A percentile compares a stretch with the other conserved stretches of the same genome.
These are phyloP conservation scores for Xylaria sp. DNA, from an alignment of 495 filamentous ascomycete genomes.

Conservation along the genomic window DNA sequence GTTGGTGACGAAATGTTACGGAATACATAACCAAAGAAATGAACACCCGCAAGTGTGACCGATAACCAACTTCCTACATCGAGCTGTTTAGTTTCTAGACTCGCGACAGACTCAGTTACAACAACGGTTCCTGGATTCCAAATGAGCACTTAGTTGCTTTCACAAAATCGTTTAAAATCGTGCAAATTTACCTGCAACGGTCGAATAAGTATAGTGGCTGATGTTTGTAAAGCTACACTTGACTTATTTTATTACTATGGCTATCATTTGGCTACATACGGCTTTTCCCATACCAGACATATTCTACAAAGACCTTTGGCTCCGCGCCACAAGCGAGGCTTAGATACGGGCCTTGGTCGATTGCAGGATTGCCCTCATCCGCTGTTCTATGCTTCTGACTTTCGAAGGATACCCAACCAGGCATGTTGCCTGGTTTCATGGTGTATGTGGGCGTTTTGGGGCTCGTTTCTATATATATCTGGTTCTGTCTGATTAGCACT, in stretches of 20 bases:
- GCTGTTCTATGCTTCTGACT: not conserved
- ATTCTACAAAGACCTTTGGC: not conserved
- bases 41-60: not conserved
- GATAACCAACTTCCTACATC: not conserved
- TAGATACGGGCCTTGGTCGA: not conserved
- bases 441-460: constrained; percentile 17
- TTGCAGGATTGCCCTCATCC: not conserved
- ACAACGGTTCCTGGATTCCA: not conserved
- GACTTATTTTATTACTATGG: not conserved
- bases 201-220: not conserved
- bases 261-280: not conserved
- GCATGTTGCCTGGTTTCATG: not conserved
- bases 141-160: not conserved
- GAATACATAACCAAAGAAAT: not conserved
- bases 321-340: not conserved
- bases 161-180: not conserved
- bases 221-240: not conserved
- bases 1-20: constrained; percentile 32
- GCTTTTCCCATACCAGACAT: not conserved
- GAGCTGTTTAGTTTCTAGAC: too few species aligned
- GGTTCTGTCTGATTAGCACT: not conserved
- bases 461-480: not conserved
- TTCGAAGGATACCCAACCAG: constrained; percentile 25
- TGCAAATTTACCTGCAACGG: not conserved
- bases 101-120: not conserved